Evolutionary conservation across 495 filamentous ascomycete species (phyloP), one percentile per base, ranked within the genome.

Genomic region (Melanomma pulvis-pyrius): DNA sequence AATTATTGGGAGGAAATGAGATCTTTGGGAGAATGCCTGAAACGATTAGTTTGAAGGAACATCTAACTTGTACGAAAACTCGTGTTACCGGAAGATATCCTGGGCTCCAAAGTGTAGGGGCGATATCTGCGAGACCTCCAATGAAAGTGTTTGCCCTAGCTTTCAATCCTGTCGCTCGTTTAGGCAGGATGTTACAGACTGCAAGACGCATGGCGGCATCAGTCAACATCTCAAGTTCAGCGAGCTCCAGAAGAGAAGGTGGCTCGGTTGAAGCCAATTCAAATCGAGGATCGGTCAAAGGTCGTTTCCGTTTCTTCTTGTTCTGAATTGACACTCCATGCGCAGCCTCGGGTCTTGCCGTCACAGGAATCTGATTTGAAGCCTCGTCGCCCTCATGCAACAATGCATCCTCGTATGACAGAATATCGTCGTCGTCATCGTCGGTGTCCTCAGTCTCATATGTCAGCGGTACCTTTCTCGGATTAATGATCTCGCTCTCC

Each of bases 31-130:
- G 2, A 76, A 39, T 24, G 61, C 61, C 73, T 74, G 28, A 50
- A 50, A 50, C 17, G 7, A 41, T 64, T 15, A 63, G 49, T 55
- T 0, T 21, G 50, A 25, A 25, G 9, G 4, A 28, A 50, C n/a
- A 6, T 22, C 57, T 17, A 61, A 34, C 51, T 12, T 19, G 50
- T 44, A 15, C 6, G 5, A 46, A 11, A 58, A 11, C 1, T 1
- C n/a, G 2, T 17, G 30, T 21, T 67, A 73, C 68, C 4, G 56
- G 28, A 26, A 75, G 63, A 59, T 74, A 69, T 22, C 63, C 68
- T 4, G 72, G 74, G 49, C 70, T 66, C 67, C 68, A 78, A 17
- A 78, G 25, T 4, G 63, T 41, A 1, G 75, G 75, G 15, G 69
- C 62, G 0, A 76, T 46, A 17, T 73, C 69, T 44, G 68, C 32